Conservation (phyloP, 345 rosid species). For the Pistacia integerrima region DNA sequence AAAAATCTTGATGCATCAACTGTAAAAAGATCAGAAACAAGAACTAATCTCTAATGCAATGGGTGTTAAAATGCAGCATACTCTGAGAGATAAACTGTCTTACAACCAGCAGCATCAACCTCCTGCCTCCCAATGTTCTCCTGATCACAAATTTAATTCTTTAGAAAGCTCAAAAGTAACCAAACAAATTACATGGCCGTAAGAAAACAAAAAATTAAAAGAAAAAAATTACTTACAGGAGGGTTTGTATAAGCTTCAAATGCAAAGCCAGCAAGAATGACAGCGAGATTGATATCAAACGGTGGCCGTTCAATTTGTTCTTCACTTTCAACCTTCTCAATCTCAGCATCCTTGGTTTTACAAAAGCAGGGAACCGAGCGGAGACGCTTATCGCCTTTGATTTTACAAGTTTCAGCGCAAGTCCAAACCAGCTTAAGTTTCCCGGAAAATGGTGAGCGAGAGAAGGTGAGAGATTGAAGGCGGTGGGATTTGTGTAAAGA, state of each 20-base stretch:
- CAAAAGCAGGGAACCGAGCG: conserved; percentile 35
- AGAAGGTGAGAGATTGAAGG: conserved; percentile 21
- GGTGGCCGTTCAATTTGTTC: conserved; percentile 55
- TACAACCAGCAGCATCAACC: conserved; percentile 80
- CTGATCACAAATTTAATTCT: conserved; percentile 32
- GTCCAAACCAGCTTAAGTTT: conserved; percentile 20
- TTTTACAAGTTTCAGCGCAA: conserved; percentile 18
- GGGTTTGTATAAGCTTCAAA: conserved; percentile 84
- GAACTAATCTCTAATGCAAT: conserved; percentile 1
- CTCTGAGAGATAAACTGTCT: conserved; percentile 82
- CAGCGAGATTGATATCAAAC: conserved; percentile 90
- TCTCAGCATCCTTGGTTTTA: conserved; percentile 35
- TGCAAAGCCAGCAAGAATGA: conserved; percentile 95
- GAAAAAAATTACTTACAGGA: conserved; percentile 42
- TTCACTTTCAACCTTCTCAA: conserved; percentile 28
- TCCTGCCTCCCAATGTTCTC: conserved; percentile 67
- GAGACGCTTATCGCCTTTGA: conserved; percentile 16
- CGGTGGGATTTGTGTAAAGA: conserved; percentile 13
- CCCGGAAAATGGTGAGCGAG: conserved; percentile 34
- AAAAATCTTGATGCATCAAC: not conserved
- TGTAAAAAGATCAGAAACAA: not conserved
- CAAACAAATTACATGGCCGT: not conserved
- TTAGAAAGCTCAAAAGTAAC: not conserved
- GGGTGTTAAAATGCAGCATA: conserved; percentile 38
- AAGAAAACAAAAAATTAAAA: not conserved